phyloP scores from a whole-genome alignment of 2,329 filamentous ascomycete genomes.

The Nemania sp. region DNA sequence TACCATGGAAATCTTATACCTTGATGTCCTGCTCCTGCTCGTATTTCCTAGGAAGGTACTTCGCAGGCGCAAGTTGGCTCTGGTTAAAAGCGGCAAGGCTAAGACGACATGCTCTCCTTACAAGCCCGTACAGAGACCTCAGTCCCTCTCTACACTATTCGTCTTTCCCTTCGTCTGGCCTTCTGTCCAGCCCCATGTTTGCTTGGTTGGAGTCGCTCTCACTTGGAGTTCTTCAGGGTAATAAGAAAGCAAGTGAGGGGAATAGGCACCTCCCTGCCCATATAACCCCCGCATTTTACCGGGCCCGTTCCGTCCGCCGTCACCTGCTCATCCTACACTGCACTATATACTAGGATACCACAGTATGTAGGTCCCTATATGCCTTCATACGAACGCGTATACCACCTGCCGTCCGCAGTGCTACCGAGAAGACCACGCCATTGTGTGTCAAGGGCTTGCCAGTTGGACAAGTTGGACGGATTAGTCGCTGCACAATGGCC shows the following conservation, averaged over 20 bases:
- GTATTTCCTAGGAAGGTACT: too few species aligned
- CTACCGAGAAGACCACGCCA: slow-evolving; percentile 21
- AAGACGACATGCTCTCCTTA: too few species aligned
- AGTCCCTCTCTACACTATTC: too few species aligned
- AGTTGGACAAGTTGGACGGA: slow-evolving; percentile 1
- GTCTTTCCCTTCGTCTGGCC: background rate
- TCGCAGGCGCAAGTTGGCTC: too few species aligned
- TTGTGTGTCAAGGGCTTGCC: background rate
- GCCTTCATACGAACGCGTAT: too few species aligned
- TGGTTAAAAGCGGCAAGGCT: too few species aligned
- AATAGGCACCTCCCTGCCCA: background rate
- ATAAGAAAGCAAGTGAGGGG: slow-evolving; percentile 17
- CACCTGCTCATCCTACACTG: background rate
- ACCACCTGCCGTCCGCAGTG: background rate
- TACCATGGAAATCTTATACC: too few species aligned
- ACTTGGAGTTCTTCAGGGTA: slow-evolving; percentile 2
- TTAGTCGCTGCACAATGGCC: too few species aligned
- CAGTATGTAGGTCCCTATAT: too few species aligned
- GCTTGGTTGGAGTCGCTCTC: background rate
- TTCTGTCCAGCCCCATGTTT: background rate
- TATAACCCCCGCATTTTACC: slow-evolving; percentile 22
- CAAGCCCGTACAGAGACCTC: too few species aligned
- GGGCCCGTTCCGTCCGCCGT: slow-evolving; percentile 10
- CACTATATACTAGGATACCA: background rate
- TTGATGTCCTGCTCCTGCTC: too few species aligned